Evolutionary conservation across 495 filamentous ascomycete genomes (phyloP).

Genomic region (Clohesyomyces aquaticus): DNA sequence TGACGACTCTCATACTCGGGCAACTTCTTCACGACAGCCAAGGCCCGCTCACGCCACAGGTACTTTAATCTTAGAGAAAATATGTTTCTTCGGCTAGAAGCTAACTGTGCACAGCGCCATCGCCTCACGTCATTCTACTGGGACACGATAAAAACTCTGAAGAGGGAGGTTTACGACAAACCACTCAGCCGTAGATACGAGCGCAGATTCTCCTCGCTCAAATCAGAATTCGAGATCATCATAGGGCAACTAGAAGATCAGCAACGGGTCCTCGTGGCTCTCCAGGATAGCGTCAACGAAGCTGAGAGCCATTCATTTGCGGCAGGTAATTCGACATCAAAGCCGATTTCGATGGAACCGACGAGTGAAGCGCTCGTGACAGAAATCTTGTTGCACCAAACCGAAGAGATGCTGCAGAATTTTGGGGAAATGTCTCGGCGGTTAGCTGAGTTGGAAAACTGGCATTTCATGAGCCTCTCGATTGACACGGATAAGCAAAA

Average conservation of each 20-base stretch:
- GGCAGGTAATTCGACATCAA: background rate
- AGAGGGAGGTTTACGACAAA: constrained; percentile 7
- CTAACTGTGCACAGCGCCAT: constrained; percentile 3
- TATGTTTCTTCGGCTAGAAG: background rate
- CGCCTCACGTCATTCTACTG: constrained; percentile 20
- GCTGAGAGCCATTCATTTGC: constrained; percentile 16
- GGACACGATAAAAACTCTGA: constrained; percentile 1
- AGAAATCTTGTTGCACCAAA: constrained; percentile 11
- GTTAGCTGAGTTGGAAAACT: constrained; percentile 14
- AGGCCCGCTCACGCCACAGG: constrained; percentile 10
- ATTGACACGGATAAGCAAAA: constrained; percentile 35
- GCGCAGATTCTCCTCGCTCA: constrained; percentile 10
- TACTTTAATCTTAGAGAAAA: background rate
- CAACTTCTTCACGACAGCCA: constrained; percentile 23
- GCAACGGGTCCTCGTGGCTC: constrained; percentile 22
- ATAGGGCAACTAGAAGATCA: constrained; percentile 19
- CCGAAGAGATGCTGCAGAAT: constrained; percentile 26
- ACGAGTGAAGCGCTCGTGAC: constrained; percentile 7
- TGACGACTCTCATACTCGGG: constrained; percentile 6
- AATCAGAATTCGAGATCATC: constrained; percentile 14
- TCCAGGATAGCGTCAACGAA: constrained; percentile 24
- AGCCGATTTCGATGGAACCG: constrained; percentile 1
- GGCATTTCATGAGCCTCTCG: constrained; percentile 26
- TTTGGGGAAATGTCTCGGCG: constrained; percentile 15
- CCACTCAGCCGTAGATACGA: constrained; percentile 15